Evolutionary conservation across 441 rosid species (phyloP), one percentile per base, ranked within the genome.

Genomic region (Bruguiera hainesii): DNA sequence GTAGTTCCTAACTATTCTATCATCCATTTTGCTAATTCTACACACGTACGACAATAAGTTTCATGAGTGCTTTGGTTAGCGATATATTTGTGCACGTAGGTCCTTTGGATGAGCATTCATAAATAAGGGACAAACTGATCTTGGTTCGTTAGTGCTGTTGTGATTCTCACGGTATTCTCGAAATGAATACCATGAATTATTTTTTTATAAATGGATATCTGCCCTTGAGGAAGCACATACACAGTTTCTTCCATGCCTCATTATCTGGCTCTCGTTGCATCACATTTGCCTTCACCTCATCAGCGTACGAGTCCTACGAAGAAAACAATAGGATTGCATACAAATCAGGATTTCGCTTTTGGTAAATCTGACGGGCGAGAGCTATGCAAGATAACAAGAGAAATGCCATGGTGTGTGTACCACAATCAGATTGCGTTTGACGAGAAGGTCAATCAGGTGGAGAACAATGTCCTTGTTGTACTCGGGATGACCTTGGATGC

Each of bases 401-500:
- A 23, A n/a, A 29, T 55, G 46, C n/a, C 33, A 30, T 9, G 10
- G 23, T 11, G 6, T 19, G 8, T 30, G n/a, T 64, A 88, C 93
- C 71, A 21, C 46, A 30, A 89, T 83, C 10, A 73, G 63, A 30
- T 73, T 18, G n/a, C 73, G 76, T 26, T 75, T 74, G 5, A 73
- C 72, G 68, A 85, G 87, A 3, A 84, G 83, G 37, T 85, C 89
- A 2, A 85, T 66, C 37, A 89, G 67, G 72, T 82, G 82, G 57
- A 73, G 61, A 42, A 89, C 83, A 19, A 89, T 87, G 83, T 85
- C 90, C 26, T 62, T 76, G 19, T 75, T 85, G 79, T 85, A 87
- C 72, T 89, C 96, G 0, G 91, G 92, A 70, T 89, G 96, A 35
- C 95, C 95, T 69, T 89, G 95, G 59, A 89, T 81, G 30, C 95